Percentiles rank a stretch among this genome's conserved stretches.
phyloP scores from a whole-genome alignment of 768 basidiomycete species.

The Mrakia frigida region DNA sequence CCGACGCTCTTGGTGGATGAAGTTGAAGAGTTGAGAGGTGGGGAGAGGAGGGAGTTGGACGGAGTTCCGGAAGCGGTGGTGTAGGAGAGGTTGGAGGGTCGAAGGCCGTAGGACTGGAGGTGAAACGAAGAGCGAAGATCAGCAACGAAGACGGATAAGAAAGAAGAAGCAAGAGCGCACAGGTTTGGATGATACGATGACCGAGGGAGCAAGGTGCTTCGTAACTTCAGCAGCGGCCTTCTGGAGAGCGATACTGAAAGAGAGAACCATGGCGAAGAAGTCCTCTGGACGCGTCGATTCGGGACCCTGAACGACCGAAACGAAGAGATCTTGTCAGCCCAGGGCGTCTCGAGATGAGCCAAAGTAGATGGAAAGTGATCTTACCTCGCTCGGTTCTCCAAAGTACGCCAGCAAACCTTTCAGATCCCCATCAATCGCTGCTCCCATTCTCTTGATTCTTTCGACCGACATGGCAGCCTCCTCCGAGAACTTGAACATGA shows the following conservation, averaged over 20 bases:
- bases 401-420: conserved; percentile 62
- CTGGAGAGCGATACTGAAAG: conserved; percentile 33
- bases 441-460: conserved; percentile 61
- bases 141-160: conserved; percentile 48
- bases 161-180: not conserved
- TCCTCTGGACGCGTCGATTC: conserved; percentile 72
- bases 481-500: conserved; percentile 63
- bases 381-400: conserved; percentile 56
- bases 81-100: conserved; percentile 15
- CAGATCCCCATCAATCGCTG: conserved; percentile 58
- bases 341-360: not conserved
- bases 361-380: not conserved
- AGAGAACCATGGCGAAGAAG: conserved; percentile 53
- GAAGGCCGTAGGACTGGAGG: conserved; percentile 32
- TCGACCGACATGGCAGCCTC: conserved; percentile 55
- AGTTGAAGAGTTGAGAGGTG: not conserved
- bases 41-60: not conserved
- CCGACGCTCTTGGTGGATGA: conserved; percentile 46
- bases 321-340: not conserved
- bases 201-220: conserved; percentile 16
- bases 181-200: not conserved
- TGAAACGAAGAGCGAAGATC: conserved; percentile 37
- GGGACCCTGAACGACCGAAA: conserved; percentile 49
- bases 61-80: not conserved
- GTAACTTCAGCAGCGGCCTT: conserved; percentile 42